phyloP scores from a whole-genome alignment of 306 rosid species.

The Hippophae rhamnoides region DNA sequence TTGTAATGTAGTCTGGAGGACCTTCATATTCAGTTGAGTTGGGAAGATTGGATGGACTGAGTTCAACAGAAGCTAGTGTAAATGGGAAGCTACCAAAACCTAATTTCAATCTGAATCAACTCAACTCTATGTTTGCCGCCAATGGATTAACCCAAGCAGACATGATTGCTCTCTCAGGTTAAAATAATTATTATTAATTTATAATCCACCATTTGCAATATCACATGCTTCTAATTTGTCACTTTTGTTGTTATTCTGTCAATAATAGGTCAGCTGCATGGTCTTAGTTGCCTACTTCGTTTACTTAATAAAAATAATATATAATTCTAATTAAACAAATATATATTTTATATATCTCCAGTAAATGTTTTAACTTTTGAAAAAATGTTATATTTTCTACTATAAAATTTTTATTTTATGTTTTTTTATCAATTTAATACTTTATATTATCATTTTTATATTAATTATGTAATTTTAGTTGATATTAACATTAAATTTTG shows the following conservation, averaged over 20 bases:
- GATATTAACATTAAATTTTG: too few relatives aligned
- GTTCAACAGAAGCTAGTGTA: conserved; percentile 47
- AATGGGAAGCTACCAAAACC: conserved; percentile 56
- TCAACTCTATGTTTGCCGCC: conserved; percentile 43
- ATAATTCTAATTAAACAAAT: too few relatives aligned
- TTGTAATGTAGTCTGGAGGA: conserved; percentile 53
- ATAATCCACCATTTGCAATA: background rate
- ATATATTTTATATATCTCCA: too few relatives aligned
- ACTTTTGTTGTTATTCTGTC: background rate
- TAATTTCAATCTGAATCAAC: conserved; percentile 48
- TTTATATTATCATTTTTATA: too few relatives aligned
- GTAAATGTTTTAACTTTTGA: too few relatives aligned
- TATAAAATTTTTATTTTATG: too few relatives aligned
- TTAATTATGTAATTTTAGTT: too few relatives aligned
- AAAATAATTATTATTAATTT: background rate
- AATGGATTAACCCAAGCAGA: conserved; percentile 54
- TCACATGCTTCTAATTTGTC: background rate
- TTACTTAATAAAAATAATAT: too few relatives aligned
- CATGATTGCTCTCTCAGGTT: conserved; percentile 84
- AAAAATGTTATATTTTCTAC: too few relatives aligned
- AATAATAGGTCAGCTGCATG: background rate
- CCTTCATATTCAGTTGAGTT: conserved; percentile 64
- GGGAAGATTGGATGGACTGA: conserved; percentile 66
- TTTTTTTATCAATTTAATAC: too few relatives aligned
- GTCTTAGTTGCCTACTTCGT: too few relatives aligned